These are phyloP conservation scores for Talaromyces sp. DNA, from an alignment of 2,329 filamentous ascomycete genomes.

Conservation along the genomic window DNA sequence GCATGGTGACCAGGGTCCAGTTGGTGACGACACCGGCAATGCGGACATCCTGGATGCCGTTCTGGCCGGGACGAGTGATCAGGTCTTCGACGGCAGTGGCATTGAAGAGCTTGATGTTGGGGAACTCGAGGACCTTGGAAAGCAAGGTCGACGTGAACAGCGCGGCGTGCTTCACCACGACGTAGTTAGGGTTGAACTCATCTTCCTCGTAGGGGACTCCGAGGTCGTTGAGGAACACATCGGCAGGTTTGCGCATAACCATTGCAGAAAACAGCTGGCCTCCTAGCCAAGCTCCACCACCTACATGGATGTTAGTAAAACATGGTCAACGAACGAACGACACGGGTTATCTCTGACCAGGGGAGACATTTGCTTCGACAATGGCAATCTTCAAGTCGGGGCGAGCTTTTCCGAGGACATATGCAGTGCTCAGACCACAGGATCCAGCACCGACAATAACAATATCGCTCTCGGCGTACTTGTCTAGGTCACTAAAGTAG, in stretches of 20 bases:
- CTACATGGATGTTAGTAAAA: slow-evolving; percentile 30
- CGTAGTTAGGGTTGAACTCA: slow-evolving; percentile 77
- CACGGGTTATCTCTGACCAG: slow-evolving; percentile 38
- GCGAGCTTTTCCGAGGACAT: slow-evolving; percentile 74
- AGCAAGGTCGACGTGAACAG: slow-evolving; percentile 87
- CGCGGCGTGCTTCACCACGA: slow-evolving; percentile 90
- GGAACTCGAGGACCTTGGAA: slow-evolving; percentile 74
- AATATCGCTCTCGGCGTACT: slow-evolving; percentile 85
- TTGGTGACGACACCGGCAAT: slow-evolving; percentile 91
- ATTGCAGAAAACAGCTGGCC: slow-evolving; percentile 93
- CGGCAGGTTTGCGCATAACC: slow-evolving; percentile 90
- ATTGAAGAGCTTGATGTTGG: slow-evolving; percentile 96
- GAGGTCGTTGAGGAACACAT: slow-evolving; percentile 74
- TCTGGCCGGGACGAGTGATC: slow-evolving; percentile 66
- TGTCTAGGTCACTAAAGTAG: slow-evolving; percentile 87
- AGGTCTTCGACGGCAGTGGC: slow-evolving; percentile 88
- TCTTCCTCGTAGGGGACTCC: slow-evolving; percentile 86
- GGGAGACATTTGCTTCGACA: slow-evolving; percentile 80
- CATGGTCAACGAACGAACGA: background rate
- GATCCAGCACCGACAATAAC: slow-evolving; percentile 90
- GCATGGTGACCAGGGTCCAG: slow-evolving; percentile 87
- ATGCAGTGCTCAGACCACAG: slow-evolving; percentile 79
- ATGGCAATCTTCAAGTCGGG: slow-evolving; percentile 90
- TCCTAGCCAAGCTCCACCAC: slow-evolving; percentile 86
- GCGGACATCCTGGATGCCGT: slow-evolving; percentile 53